Base-by-base conservation (phyloP, 257 asterid genomes). In the Penstemon barbatus region DNA sequence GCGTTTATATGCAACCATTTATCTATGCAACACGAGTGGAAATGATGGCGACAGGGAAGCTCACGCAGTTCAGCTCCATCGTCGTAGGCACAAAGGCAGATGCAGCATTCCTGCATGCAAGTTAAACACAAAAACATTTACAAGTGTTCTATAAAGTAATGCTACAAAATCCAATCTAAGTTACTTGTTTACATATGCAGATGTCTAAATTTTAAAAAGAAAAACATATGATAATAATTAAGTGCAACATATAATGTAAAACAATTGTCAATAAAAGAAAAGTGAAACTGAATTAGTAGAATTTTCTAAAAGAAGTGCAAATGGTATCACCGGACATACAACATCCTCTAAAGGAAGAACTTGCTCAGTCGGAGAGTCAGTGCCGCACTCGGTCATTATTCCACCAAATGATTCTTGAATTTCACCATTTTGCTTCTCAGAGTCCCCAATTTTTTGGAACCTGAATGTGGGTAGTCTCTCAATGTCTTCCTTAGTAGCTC, bases 21-120 rank as follows among this genome's bases (percentile, higher is more conserved):
- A 81, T 94, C 99, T 62, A 94, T 83, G 88, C 99, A 94, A 62
- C 82, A 77, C 2, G 87, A 61, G 74, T 94, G 99, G 50, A 94
- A 94, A 78, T 94, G 96, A 83, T 94, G 99, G 8, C 84, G 96
- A 65, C 99, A 94, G 36, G 97, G 99, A 74, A 94, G 96, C 73
- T 94, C 95, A 12, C 97, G 97, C 53, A 94, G 80, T 74, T 94
- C 99, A 37, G 81, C 73, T 63, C 99, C 99, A 74, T 94, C 97
- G 3, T 93, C 96, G 8, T 93, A 93, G 15, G 89, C 52, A 65
- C 96, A 80, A 9, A 93, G 88, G 87, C 99, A 93, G 54, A 93
- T 87, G 79, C 99, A 94, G 57, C 99, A 94, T 83, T 94, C 99
- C 99, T 94, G 77, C 75, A 71, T 25, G 33, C 33, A 25, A 25